These are phyloP conservation scores for Flaveria linearis DNA, from an alignment of 129 eudicot species.

Conservation along the genomic window DNA sequence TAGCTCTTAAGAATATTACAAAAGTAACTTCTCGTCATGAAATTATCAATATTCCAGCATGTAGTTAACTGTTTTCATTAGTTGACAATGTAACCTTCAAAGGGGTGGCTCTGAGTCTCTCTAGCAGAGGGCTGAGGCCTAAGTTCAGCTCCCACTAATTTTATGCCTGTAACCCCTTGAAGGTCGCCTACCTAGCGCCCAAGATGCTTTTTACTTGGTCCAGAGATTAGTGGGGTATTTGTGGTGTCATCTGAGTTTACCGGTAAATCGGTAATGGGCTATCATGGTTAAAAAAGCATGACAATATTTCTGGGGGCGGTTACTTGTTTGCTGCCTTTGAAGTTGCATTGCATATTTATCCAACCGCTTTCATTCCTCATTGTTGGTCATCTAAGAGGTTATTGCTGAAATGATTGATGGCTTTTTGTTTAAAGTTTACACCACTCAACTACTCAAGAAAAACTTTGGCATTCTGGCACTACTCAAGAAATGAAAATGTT, in stretches of 20 bases:
- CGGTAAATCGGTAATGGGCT: not conserved
- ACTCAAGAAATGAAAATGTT: not conserved
- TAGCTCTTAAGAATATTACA: conserved; percentile 9
- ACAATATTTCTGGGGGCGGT: not conserved
- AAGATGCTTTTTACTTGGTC: not conserved
- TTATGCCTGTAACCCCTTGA: not conserved
- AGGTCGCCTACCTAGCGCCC: not conserved
- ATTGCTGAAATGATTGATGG: not conserved
- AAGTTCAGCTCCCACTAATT: not conserved
- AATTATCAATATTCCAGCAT: not conserved
- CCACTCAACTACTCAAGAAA: not conserved
- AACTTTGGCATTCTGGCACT: not conserved
- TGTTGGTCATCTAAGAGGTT: not conserved
- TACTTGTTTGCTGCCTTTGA: not conserved
- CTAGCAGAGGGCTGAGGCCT: not conserved
- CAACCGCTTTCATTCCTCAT: not conserved
- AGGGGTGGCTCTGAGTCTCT: not conserved
- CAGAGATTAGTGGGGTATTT: not conserved
- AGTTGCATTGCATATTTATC: not conserved
- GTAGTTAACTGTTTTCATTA: not conserved
- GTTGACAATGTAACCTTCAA: not conserved
- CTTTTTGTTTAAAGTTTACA: not conserved
- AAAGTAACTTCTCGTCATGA: conserved; percentile 8
- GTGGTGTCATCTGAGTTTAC: not conserved
- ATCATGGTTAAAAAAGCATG: not conserved